Conservation (phyloP, 2,329 filamentous ascomycete species). For the Phialophora expanda region DNA sequence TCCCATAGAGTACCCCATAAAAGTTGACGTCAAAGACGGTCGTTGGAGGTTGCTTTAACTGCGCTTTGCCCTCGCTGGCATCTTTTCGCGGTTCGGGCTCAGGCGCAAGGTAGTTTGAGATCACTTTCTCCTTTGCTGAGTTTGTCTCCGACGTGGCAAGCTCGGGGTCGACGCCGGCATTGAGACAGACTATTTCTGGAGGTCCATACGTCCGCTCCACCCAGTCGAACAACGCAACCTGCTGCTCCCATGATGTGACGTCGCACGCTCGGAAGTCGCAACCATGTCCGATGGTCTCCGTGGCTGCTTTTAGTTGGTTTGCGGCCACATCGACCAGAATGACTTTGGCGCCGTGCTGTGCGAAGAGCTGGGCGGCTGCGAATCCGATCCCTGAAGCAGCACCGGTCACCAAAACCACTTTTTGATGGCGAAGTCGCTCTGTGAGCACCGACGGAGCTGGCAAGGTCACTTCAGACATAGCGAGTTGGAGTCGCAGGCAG, state of each 20-base stretch:
- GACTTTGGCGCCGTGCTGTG: constrained; percentile 19
- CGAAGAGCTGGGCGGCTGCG: constrained; percentile 15
- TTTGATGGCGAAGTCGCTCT: not conserved
- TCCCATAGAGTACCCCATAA: constrained; percentile 18
- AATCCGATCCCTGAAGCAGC: constrained; percentile 14
- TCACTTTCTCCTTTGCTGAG: constrained; percentile 8
- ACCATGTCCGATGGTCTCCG: constrained; percentile 2
- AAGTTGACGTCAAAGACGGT: constrained; percentile 14
- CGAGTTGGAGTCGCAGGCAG: not conserved
- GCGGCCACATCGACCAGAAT: constrained; percentile 13
- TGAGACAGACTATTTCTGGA: constrained; percentile 17
- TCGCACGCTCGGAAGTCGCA: constrained; percentile 13
- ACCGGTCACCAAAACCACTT: constrained; percentile 14
- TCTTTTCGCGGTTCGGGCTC: not conserved
- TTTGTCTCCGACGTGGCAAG: not conserved
- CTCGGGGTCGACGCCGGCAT: constrained; percentile 18
- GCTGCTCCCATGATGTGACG: constrained; percentile 16
- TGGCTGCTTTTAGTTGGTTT: not conserved
- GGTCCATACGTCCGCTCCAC: not conserved
- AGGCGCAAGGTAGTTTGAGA: constrained; percentile 8
- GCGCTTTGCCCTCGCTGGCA: not conserved
- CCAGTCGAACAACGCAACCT: constrained; percentile 14
- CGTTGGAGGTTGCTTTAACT: constrained; percentile 12
- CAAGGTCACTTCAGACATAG: constrained; percentile 6
- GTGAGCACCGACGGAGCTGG: not conserved